Evolutionary conservation across 129 eudicot genomes (phyloP), one percentile per base, ranked within the genome.

Genomic region (Lonicera japonica): DNA sequence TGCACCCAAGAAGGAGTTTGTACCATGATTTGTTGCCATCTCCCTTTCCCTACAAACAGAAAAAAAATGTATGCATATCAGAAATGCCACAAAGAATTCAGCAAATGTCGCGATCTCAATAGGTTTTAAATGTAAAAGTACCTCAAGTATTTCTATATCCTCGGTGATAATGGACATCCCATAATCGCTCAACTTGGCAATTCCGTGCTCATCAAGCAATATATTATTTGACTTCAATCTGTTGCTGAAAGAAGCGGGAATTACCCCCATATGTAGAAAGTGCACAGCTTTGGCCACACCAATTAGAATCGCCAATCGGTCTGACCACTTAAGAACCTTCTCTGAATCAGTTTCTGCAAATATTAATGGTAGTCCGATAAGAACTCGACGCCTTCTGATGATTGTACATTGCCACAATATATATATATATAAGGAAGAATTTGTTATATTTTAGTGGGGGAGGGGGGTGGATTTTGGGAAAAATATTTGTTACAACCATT

Each of bases 251-350:
- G 83, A 76, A 68, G 95, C 86, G 11, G 90, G 90, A 71, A 84
- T 84, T 11, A 83, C 91, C 36, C 97, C 97, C 0, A 95, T 83
- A 59, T 89, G 97, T 54, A 89, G 82, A 74, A 80, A 89, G 79
- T 86, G 95, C 39, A 86, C 95, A 0, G 97, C 97, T 73, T 83
- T 86, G 6, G 97, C 97, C 16, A 85, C 81, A 61, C 90, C 88
- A 40, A 89, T 86, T 25, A 89, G 69, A 66, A 86, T 80, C 5
- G 82, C 82, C 71, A 89, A 76, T 61, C 97, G 80, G 21, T 86
- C 95, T 34, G 97, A 61, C 97, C 97, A 89, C 54, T 83, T 89
- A 18, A 86, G 77, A 55, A 72, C 72, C 67, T 73, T 88, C 51
- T 74, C 75, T 3, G 83, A 81, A 65, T 65, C 57, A 54, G 39